Base-by-base conservation (phyloP, 2,329 filamentous ascomycete genomes). In the Didymella segeticola region DNA sequence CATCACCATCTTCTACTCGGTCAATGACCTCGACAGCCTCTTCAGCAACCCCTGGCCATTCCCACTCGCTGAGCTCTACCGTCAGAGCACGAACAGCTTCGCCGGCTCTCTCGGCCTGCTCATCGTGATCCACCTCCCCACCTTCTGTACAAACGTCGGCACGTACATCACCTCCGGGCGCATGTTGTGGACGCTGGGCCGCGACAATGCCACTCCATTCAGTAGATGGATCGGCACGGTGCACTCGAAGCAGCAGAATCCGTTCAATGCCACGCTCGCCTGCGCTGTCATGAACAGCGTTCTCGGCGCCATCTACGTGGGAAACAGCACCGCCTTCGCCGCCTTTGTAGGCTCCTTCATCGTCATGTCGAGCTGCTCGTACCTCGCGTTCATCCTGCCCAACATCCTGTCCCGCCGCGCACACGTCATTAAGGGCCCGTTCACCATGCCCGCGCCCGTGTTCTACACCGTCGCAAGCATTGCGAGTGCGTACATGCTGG, bases 61-160 rank as follows among this genome's bases (percentile, higher is more conserved):
- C 61, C 88, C 88, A 0, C 82, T 89, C 11, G 83, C 86, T 6
- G 83, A 86, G 46, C 86, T 90, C 53, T 90, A 89, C 70, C 78
- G 71, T 19, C 79, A 81, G 69, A 75, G 76, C 5, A 80, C 77
- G 1, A 72, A 73, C 33, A 72, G 68, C 17, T 65, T 64, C 17
- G 75, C 64, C 20, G 78, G 76, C 26, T 73, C 77, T 2, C 62
- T 78, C 27, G 78, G 77, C 14, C 73, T 81, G 1, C 71, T 80
- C n/a, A 67, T 81, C 26, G 77, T 89, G 2, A 77, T 83, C 23
- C 79, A 84, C 57, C 67, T 86, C 0, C 79, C 82, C 2, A 80
- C 80, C 1, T 75, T 83, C 52, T 77, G 79, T 56, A 81, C 80
- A 36, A 74, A 79, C 25, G 78, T 83, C 5, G 85, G 85, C 9